Conservation (phyloP, 2,329 filamentous ascomycete species). For the Talaromyces piceae region DNA sequence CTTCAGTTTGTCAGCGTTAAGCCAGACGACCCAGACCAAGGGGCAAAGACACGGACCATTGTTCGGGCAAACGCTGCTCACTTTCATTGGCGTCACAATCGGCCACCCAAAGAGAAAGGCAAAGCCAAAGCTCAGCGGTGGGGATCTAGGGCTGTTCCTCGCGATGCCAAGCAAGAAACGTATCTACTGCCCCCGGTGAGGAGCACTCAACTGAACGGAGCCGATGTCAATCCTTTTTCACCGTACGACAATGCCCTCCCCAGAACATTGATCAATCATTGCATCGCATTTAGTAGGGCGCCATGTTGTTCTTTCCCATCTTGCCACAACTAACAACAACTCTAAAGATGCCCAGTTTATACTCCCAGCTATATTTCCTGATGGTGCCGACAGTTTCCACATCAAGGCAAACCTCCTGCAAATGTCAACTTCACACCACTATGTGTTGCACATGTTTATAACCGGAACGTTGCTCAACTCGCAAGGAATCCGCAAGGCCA, state of each 20-base stretch:
- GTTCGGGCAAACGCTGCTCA: constrained; percentile 1
- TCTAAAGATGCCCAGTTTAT: neutral
- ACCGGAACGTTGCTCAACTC: neutral
- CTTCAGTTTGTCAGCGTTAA: constrained; percentile 1
- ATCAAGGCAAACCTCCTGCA: neutral
- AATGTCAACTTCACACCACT: neutral
- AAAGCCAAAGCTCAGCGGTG: neutral
- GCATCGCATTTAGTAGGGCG: constrained; percentile 1
- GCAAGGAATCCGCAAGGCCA: neutral
- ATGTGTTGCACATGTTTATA: neutral
- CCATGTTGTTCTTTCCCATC: neutral
- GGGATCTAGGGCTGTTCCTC: neutral
- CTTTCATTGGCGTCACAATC: constrained; percentile 2
- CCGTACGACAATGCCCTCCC: neutral
- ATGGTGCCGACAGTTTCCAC: neutral
- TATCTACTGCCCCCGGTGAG: neutral
- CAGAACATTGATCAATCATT: neutral
- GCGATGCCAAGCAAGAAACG: neutral
- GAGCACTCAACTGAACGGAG: neutral
- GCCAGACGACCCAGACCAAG: neutral
- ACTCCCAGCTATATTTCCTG: constrained; percentile 1
- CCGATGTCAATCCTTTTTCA: neutral
- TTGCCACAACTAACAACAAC: neutral
- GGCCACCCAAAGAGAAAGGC: neutral
- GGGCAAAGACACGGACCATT: neutral